Conservation (phyloP, 192 early-diverging fungal genomes). For the Backusella macrospora region DNA sequence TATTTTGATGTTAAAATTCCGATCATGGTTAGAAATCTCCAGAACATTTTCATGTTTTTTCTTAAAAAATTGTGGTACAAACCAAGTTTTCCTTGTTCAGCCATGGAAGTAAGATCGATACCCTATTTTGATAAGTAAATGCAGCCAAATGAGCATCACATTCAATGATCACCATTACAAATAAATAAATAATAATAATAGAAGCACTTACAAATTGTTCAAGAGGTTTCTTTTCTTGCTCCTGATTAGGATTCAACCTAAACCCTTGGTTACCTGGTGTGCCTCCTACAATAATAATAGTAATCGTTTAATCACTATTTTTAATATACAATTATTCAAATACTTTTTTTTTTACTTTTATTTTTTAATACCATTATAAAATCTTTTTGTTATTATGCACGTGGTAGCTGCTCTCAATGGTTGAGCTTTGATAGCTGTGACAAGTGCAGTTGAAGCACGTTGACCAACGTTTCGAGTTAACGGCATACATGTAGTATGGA, state of each 20-base stretch:
- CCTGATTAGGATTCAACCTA: conserved; percentile 24
- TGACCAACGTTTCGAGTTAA: background rate
- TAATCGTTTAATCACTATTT: background rate
- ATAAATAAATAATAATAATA: too few species aligned
- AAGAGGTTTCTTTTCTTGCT: conserved; percentile 40
- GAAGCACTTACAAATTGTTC: conserved; percentile 39
- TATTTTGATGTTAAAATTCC: background rate
- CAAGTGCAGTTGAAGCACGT: background rate
- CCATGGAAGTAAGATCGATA: conserved; percentile 74
- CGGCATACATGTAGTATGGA: conserved; percentile 5
- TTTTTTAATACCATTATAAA: background rate
- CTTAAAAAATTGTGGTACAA: background rate
- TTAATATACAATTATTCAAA: too few species aligned
- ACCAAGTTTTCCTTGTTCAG: conserved; percentile 71
- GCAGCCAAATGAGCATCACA: background rate
- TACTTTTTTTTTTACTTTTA: background rate
- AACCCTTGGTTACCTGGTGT: conserved; percentile 25
- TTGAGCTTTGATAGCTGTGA: background rate
- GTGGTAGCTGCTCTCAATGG: background rate
- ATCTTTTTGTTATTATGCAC: background rate
- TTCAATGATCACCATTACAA: background rate
- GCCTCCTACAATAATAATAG: conserved; percentile 3
- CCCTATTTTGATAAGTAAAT: conserved; percentile 44
- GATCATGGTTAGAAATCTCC: background rate
- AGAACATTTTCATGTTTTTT: conserved; percentile 1